Percentiles rank a stretch among this genome's conserved stretches.
Conservation (phyloP, 768 basidiomycete genomes). For the Russula virescens region DNA sequence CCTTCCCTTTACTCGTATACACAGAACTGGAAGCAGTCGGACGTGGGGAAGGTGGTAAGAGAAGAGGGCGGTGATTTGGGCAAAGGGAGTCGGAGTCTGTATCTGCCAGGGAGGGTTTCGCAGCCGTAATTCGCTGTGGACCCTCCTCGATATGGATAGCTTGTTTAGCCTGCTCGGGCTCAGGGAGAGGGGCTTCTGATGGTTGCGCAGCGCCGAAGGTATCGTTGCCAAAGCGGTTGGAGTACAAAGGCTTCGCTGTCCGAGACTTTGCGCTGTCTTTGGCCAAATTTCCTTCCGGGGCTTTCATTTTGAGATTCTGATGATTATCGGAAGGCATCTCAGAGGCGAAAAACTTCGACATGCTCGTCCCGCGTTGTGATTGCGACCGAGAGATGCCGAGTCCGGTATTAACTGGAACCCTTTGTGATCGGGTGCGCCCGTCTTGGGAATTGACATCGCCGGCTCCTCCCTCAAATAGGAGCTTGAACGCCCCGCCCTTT, state of each 20-base stretch:
- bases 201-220: constrained; percentile 13
- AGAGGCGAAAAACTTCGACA: constrained; percentile 22
- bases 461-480: constrained; percentile 57
- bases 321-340: constrained; percentile 21
- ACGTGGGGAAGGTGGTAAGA: constrained; percentile 70
- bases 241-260: constrained; percentile 10
- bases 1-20: constrained; percentile 33
- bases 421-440: constrained; percentile 21
- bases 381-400: constrained; percentile 12
- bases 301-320: constrained; percentile 9
- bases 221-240: constrained; percentile 18
- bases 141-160: not conserved
- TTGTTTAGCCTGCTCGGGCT: constrained; percentile 5
- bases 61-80: constrained; percentile 26
- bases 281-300: constrained; percentile 13
- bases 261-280: not conserved
- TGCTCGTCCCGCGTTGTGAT: constrained; percentile 24
- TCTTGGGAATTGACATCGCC: constrained; percentile 11
- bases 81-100: constrained; percentile 17
- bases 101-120: constrained; percentile 14
- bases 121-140: not conserved
- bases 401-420: constrained; percentile 2
- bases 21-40: constrained; percentile 30
- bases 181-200: not conserved
- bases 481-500: constrained; percentile 56